These are phyloP conservation scores for Lactarius quietus DNA, from an alignment of 768 basidiomycete genomes.

Conservation along the genomic window DNA sequence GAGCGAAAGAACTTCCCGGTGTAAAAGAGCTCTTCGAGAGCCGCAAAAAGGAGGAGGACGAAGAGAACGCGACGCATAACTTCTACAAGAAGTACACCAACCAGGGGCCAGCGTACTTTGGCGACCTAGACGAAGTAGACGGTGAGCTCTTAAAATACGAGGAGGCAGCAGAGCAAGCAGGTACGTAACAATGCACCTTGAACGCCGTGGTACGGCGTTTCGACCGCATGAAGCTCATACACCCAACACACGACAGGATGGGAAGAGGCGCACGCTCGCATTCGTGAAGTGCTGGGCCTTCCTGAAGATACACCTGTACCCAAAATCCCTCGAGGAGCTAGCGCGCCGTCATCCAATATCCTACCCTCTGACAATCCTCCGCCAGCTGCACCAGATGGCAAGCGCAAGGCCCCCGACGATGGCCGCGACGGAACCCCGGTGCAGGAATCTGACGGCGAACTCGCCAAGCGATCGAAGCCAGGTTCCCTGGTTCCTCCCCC, in stretches of 20 bases:
- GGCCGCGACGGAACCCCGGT: conserved; percentile 43
- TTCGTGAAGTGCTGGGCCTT: conserved; percentile 22
- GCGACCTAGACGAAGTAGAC: conserved; percentile 81
- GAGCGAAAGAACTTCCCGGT: conserved; percentile 93
- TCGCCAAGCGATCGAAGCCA: conserved; percentile 34
- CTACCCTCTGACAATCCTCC: conserved; percentile 28
- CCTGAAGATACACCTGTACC: conserved; percentile 47
- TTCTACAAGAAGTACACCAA: conserved; percentile 87
- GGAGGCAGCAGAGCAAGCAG: conserved; percentile 64
- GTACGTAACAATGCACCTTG: conserved; percentile 37
- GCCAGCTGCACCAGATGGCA: conserved; percentile 36
- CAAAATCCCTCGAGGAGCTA: conserved; percentile 43
- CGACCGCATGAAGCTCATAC: background rate
- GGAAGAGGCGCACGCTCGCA: conserved; percentile 9
- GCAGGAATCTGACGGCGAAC: conserved; percentile 31
- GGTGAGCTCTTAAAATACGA: conserved; percentile 70
- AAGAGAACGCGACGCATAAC: conserved; percentile 72
- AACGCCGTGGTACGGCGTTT: background rate
- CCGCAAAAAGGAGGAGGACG: conserved; percentile 82
- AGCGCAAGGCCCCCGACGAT: conserved; percentile 52
- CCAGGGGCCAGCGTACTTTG: conserved; percentile 86
- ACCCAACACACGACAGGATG: conserved; percentile 1
- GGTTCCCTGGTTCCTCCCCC: conserved; percentile 21
- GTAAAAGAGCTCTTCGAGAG: conserved; percentile 92
- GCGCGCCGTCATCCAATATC: conserved; percentile 27